Conservation (phyloP, 225 moss, liverwort and hornwort species). For the Neckera pumila region DNA sequence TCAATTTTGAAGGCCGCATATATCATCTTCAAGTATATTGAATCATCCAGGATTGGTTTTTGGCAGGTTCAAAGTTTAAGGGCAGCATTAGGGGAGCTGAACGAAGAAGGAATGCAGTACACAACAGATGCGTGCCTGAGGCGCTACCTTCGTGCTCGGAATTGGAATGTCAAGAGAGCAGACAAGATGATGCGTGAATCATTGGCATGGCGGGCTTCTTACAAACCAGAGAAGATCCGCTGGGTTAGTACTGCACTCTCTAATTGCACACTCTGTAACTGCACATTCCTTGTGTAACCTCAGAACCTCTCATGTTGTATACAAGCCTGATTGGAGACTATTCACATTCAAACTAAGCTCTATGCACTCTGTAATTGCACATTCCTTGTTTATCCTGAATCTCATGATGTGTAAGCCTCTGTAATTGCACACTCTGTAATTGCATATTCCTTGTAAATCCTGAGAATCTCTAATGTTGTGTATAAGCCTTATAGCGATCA, state of each 20-base stretch:
- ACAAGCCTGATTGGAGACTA: background rate
- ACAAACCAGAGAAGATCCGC: slow-evolving; percentile 65
- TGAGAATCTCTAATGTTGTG: background rate
- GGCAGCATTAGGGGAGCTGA: slow-evolving; percentile 42
- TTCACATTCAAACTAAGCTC: background rate
- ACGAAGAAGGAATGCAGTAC: slow-evolving; percentile 37
- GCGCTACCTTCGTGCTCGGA: slow-evolving; percentile 69
- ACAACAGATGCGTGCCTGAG: slow-evolving; percentile 53
- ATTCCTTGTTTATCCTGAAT: background rate
- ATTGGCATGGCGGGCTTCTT: slow-evolving; percentile 70
- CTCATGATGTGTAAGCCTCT: too few species aligned
- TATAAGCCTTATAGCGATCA: background rate
- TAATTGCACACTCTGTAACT: background rate
- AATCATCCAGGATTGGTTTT: background rate
- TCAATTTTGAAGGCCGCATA: background rate
- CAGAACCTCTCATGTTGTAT: background rate
- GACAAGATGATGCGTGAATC: slow-evolving; percentile 76
- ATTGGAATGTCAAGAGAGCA: slow-evolving; percentile 70
- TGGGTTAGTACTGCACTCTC: slow-evolving; percentile 41
- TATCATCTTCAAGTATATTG: background rate
- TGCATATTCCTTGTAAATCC: background rate
- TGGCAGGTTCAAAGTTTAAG: slow-evolving; percentile 58
- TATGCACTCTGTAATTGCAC: background rate
- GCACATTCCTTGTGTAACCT: background rate
- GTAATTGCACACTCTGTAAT: background rate